Evolutionary conservation across 225 moss, liverwort and hornwort genomes (phyloP).

Genomic region (Sphagnum tenellum): DNA sequence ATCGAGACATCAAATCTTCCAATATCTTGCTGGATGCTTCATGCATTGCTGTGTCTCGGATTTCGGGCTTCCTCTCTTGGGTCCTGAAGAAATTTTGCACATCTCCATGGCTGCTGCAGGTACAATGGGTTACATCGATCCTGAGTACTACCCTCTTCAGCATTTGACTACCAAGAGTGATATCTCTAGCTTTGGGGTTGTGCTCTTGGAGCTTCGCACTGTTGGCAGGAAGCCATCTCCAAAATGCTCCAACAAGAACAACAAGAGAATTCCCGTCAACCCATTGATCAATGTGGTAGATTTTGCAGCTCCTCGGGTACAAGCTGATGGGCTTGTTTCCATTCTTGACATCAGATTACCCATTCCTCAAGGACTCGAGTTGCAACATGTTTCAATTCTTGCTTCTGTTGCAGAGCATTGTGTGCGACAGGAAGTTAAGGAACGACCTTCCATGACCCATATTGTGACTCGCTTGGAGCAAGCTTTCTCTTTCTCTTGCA

Average conservation of each 20-base stretch:
- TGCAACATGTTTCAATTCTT: constrained; percentile 6
- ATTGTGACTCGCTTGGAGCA: constrained; percentile 12
- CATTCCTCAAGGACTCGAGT: not conserved
- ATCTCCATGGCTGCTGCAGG: not conserved
- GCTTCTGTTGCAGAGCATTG: constrained; percentile 9
- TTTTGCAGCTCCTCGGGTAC: constrained; percentile 8
- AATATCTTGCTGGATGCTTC: constrained; percentile 2
- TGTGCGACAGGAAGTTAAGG: constrained; percentile 4
- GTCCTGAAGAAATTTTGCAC: not conserved
- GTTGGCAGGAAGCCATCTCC: constrained; percentile 10
- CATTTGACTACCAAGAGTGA: constrained; percentile 55
- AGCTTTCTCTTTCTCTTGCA: constrained; percentile 6
- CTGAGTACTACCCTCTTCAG: constrained; percentile 15
- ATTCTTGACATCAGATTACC: constrained; percentile 8
- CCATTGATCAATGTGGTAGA: constrained; percentile 5
- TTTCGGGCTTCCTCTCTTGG: constrained; percentile 4
- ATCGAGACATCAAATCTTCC: constrained; percentile 5
- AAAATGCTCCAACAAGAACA: not conserved
- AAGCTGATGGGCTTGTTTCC: not conserved
- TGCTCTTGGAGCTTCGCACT: constrained; percentile 11
- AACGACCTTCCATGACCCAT: constrained; percentile 14
- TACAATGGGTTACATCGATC: constrained; percentile 9
- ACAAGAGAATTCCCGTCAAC: no score
- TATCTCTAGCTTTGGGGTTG: constrained; percentile 28
- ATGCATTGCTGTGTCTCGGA: constrained; percentile 1